These are phyloP conservation scores for Corylus avellana DNA, from an alignment of 306 rosid genomes.

Conservation along the genomic window DNA sequence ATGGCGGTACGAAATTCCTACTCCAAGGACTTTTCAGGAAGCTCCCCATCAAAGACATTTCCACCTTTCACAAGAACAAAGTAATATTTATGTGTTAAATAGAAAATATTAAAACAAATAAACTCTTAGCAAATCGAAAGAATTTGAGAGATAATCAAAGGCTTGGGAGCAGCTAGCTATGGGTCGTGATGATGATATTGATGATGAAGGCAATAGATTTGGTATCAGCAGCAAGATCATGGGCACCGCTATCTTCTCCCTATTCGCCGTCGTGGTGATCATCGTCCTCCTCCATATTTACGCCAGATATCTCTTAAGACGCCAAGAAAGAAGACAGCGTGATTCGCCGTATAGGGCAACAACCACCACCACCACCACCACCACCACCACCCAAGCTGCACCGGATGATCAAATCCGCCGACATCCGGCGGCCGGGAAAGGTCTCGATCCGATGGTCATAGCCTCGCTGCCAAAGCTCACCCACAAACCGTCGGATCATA, in stretches of 20 bases:
- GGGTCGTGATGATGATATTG: slow-evolving; percentile 11
- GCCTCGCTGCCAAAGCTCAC: slow-evolving; percentile 47
- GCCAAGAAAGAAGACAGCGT: slow-evolving; percentile 31
- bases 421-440: slow-evolving; percentile 17
- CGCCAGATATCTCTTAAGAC: slow-evolving; percentile 9
- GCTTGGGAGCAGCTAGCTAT: slow-evolving; percentile 15
- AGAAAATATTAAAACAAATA: background rate
- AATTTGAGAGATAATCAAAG: background rate
- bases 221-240: slow-evolving; percentile 12
- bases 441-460: slow-evolving; percentile 40
- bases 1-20: no score
- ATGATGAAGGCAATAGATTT: background rate
- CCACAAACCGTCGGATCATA: slow-evolving; percentile 29
- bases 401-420: no score
- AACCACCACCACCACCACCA: no score
- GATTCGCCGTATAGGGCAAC: background rate
- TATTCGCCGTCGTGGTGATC: slow-evolving; percentile 20
- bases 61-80: background rate
- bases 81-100: no score
- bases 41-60: background rate
- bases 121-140: background rate
- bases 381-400: no score
- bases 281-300: slow-evolving; percentile 19
- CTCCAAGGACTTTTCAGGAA: no score
- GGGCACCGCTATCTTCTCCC: slow-evolving; percentile 28